Percentiles rank a stretch among this genome's conserved stretches.
Conservation (phyloP, 2,329 filamentous ascomycete genomes). For the Verticillium zaregamsianum region DNA sequence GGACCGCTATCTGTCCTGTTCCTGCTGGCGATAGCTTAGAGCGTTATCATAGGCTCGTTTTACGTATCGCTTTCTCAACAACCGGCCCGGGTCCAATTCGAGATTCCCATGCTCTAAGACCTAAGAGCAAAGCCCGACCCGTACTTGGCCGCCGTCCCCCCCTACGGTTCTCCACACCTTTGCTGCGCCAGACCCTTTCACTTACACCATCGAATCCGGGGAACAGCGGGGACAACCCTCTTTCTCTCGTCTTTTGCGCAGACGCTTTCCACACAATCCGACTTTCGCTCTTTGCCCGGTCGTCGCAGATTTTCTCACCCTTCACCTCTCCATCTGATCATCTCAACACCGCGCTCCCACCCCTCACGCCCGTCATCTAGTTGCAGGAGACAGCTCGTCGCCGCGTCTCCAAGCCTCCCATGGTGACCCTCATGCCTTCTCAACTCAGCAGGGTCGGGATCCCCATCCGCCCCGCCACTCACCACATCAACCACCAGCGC, state of each 20-base stretch:
- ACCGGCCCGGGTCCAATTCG: neutral
- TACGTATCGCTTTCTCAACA: neutral
- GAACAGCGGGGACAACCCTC: constrained; percentile 13
- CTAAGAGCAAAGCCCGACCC: neutral
- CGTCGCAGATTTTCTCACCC: neutral
- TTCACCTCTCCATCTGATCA: neutral
- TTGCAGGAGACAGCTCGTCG: neutral
- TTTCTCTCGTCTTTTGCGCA: constrained; percentile 8
- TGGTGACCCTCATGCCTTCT: constrained; percentile 24
- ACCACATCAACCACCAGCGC: constrained; percentile 16
- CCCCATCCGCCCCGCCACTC: constrained; percentile 27
- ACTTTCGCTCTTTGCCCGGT: neutral
- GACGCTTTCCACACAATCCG: constrained; percentile 4
- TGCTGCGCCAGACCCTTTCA: constrained; percentile 3
- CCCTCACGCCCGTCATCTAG: neutral
- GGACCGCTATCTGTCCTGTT: constrained; percentile 4
- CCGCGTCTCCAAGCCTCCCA: constrained; percentile 5
- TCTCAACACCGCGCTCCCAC: neutral
- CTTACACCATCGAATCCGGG: constrained; percentile 13
- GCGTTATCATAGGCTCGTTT: neutral
- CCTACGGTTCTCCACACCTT: constrained; percentile 2
- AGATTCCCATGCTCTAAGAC: neutral
- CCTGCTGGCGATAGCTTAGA: neutral
- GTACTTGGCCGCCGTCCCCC: neutral
- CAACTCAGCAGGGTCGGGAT: constrained; percentile 27